Evolutionary conservation across 1,284 basidiomycete genomes (phyloP), one percentile per base, ranked within the genome.

Genomic region (Naganishia sp.): DNA sequence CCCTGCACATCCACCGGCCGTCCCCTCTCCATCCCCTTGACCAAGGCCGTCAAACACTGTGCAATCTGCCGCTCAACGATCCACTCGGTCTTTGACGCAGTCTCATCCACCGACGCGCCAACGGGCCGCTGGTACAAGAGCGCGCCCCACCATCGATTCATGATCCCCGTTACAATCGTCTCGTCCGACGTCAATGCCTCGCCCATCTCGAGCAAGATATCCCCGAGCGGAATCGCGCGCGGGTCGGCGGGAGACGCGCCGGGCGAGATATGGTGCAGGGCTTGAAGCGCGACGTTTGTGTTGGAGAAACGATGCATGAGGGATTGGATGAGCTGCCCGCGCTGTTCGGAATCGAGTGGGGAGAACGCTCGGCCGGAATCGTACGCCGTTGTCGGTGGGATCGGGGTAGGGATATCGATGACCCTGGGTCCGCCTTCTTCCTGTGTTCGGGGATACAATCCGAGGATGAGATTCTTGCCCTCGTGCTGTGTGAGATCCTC

Each of bases 191-290:
- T 80, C 62, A 79, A 70, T 3, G 67, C 70, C 43, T 81, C 79
- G 18, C 79, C 79, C 35, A 81, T 72, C 72, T 81, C 80, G 66
- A 80, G 76, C 43, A 81, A 67, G 31, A 80, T 73, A 54, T 80
- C 77, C 56, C 77, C 75, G 9, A 81, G 72, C 6, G 76, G 74
- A 13, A 79, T 76, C 13, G 69, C 57, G 21, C 58, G 50, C 6
- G 68, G 64, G 21, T 73, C 65, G 5, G 72, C 71, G 1, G 70
- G 74, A 1, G 76, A 74, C 18, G 75, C 73, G 46, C 79, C 76
- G 39, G 80, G 75, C 23, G 75, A 73, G 25, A 80, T 67, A 2
- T 74, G 74, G 56, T 75, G 75, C 17, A 80, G 69, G 6, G 77
- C 74, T 71, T 79, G 79, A 18, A 78, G 72, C 46, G 79, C 72